A percentile compares a stretch with the other conserved stretches of the same genome.
phyloP scores from a whole-genome alignment of 163 green algal genomes.

The Volvox carteri region DNA sequence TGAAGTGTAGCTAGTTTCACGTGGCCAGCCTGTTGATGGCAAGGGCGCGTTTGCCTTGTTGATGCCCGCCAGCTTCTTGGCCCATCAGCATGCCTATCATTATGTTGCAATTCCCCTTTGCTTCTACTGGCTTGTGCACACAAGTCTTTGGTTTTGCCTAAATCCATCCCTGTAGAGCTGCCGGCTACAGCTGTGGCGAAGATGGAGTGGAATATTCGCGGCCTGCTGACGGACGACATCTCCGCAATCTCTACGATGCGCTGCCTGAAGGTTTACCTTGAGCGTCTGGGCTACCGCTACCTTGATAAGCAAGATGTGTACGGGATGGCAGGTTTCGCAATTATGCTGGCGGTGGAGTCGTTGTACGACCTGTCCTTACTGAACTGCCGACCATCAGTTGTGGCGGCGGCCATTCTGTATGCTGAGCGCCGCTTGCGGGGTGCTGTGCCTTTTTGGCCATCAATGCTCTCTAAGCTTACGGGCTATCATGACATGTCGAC shows the following conservation, averaged over 20 bases:
- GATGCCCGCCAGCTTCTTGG: too few species aligned
- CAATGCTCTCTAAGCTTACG: slow-evolving; percentile 81
- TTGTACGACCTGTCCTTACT: slow-evolving; percentile 80
- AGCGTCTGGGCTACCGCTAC: slow-evolving; percentile 78
- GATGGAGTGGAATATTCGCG: slow-evolving; percentile 70
- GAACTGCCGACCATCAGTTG: slow-evolving; percentile 88
- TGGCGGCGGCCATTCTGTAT: slow-evolving; percentile 87
- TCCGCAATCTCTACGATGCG: slow-evolving; percentile 82
- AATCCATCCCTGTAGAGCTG: too few species aligned
- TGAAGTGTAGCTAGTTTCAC: too few species aligned
- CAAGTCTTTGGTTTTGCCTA: too few species aligned
- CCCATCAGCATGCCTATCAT: too few species aligned
- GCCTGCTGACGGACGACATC: slow-evolving; percentile 74
- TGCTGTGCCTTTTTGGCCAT: slow-evolving; percentile 85
- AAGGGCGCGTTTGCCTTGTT: too few species aligned
- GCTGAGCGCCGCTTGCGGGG: slow-evolving; percentile 82
- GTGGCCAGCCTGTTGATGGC: too few species aligned
- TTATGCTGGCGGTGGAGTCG: slow-evolving; percentile 71
- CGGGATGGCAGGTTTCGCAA: slow-evolving; percentile 67
- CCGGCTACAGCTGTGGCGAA: slow-evolving; percentile 60
- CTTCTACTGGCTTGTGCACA: too few species aligned
- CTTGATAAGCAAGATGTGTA: slow-evolving; percentile 64
- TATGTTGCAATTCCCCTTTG: too few species aligned
- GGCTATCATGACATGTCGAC: slow-evolving; percentile 77
- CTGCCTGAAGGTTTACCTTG: slow-evolving; percentile 86